Evolutionary conservation across 2,329 filamentous ascomycete species (phyloP).

Genomic region (Cryphonectria parasitica): DNA sequence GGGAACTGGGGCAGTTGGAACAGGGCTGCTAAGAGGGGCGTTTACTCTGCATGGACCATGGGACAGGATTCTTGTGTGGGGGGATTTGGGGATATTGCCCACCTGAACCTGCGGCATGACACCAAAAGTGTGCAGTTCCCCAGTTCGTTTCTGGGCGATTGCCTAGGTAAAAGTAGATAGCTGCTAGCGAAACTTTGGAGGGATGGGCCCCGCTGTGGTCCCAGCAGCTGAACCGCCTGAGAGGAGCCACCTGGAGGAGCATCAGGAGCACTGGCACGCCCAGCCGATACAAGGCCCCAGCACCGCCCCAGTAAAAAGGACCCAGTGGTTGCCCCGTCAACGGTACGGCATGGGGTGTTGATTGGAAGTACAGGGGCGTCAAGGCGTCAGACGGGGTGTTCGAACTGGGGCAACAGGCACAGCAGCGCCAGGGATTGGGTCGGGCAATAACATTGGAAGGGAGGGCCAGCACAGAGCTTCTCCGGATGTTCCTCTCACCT

Average conservation of each 20-base stretch:
- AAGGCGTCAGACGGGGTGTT: not conserved
- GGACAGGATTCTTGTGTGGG: not conserved
- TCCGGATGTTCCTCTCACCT: not conserved
- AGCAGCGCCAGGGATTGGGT: constrained; percentile 6
- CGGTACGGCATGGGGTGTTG: not conserved
- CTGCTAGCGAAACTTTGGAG: not conserved
- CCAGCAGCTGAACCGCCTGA: constrained; percentile 6
- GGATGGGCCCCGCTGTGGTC: constrained; percentile 1
- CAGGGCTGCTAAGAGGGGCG: not conserved
- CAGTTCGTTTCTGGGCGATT: not conserved
- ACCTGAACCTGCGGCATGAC: constrained; percentile 1
- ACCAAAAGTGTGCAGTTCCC: not conserved
- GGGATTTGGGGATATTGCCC: not conserved
- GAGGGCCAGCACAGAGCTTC: constrained; percentile 11
- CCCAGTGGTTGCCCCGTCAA: constrained; percentile 6
- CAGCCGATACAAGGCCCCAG: not conserved
- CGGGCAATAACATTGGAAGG: constrained; percentile 6
- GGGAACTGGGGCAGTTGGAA: not conserved
- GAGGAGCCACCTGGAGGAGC: not conserved
- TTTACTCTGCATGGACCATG: not conserved
- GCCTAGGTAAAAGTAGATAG: not conserved
- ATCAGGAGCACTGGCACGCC: not conserved
- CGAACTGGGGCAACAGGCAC: constrained; percentile 1
- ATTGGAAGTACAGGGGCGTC: constrained; percentile 1
- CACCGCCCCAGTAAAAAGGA: not conserved